Conservation (phyloP, 805 yeast genomes). For the Wickerhamomyces ciferrii region DNA sequence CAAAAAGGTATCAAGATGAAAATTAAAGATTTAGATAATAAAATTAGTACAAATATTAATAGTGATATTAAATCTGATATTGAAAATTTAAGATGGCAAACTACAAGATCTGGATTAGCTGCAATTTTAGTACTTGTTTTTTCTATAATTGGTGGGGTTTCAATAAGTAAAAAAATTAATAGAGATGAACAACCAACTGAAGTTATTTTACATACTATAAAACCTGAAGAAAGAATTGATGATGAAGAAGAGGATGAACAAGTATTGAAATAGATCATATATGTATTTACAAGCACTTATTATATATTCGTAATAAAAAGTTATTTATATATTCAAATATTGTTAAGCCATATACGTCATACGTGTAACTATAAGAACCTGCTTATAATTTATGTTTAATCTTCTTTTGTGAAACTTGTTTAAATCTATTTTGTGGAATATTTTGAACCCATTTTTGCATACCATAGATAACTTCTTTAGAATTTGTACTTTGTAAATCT, state of each 20-base stretch:
- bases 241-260: slow-evolving; percentile 23
- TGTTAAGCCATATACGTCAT: neutral
- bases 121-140: slow-evolving; percentile 67
- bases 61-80: slow-evolving; percentile 82
- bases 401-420: slow-evolving; percentile 44
- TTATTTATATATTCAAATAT: neutral
- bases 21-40: slow-evolving; percentile 79
- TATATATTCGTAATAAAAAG: neutral
- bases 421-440: slow-evolving; percentile 66
- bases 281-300: no score
- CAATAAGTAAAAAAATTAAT: slow-evolving; percentile 28
- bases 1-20: slow-evolving; percentile 62
- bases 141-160: slow-evolving; percentile 51
- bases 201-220: slow-evolving; percentile 26
- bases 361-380: neutral
- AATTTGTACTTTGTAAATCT: slow-evolving; percentile 43
- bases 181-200: slow-evolving; percentile 28
- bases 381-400: slow-evolving; percentile 56
- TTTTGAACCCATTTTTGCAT: slow-evolving; percentile 67
- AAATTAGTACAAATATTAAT: slow-evolving; percentile 75
- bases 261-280: slow-evolving; percentile 17
- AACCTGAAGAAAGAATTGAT: slow-evolving; percentile 17
- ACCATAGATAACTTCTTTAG: slow-evolving; percentile 66
- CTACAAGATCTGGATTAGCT: slow-evolving; percentile 81
- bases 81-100: slow-evolving; percentile 88